Conservation (phyloP, 176 grass and related monocot species). For the Oryza meridionalis region DNA sequence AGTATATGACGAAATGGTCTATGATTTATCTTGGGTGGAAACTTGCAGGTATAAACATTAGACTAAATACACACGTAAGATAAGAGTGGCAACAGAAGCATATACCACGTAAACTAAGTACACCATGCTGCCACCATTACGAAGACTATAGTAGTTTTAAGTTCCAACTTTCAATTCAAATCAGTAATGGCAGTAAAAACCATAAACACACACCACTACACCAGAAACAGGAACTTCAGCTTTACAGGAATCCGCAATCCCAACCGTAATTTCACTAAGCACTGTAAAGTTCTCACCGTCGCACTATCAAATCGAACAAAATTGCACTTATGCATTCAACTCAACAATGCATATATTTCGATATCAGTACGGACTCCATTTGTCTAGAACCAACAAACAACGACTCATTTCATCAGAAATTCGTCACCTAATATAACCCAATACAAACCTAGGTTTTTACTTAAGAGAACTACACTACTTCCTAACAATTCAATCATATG, state of each 20-base stretch:
- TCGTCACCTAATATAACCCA: neutral
- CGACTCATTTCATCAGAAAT: neutral
- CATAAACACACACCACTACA: neutral
- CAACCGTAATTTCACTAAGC: neutral
- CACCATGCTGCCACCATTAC: neutral
- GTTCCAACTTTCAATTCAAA: neutral
- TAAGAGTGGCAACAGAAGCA: neutral
- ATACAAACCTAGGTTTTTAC: neutral
- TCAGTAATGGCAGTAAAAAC: neutral
- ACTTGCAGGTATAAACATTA: neutral
- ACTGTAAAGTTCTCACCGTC: neutral
- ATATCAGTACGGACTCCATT: neutral
- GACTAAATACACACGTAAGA: neutral
- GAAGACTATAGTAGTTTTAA: constrained; percentile 1
- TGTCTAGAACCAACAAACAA: neutral
- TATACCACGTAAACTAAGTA: neutral
- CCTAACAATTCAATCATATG: neutral
- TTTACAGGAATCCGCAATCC: neutral
- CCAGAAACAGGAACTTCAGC: neutral
- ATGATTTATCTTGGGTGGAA: neutral
- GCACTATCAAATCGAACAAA: constrained; percentile 2
- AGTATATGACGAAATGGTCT: neutral
- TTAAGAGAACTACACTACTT: constrained; percentile 11
- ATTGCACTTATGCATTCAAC: neutral
- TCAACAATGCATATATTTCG: neutral